Evolutionary conservation across 345 rosid species (phyloP).

Genomic region (Clausena lansium): DNA sequence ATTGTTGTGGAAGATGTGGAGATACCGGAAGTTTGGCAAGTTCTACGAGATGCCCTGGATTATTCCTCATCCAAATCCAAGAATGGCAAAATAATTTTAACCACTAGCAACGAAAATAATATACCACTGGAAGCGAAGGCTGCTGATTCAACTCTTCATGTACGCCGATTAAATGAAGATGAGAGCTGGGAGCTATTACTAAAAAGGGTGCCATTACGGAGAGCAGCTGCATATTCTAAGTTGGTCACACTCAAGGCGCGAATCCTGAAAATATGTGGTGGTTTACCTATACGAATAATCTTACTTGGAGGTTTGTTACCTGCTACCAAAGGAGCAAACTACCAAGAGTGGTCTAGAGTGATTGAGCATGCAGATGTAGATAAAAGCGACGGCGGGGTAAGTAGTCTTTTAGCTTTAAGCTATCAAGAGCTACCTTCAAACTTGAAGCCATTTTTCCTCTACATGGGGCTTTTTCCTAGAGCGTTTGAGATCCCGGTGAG

Average conservation of each 20-base stretch:
- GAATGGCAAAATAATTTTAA: not conserved
- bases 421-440: conserved; percentile 16
- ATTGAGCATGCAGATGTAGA: not conserved
- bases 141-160: not conserved
- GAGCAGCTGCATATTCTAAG: no score
- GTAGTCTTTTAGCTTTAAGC: conserved; percentile 9
- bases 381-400: no score
- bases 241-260: not conserved
- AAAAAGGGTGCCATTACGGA: not conserved
- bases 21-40: not conserved
- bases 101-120: not conserved
- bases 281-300: not conserved
- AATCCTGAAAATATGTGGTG: not conserved
- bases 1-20: conserved; percentile 11
- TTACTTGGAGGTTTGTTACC: not conserved
- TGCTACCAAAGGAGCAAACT: not conserved
- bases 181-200: not conserved
- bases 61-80: not conserved
- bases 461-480: conserved; percentile 34
- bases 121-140: not conserved
- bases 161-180: not conserved
- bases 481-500: conserved; percentile 33
- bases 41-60: not conserved
- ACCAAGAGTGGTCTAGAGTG: not conserved
- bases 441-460: conserved; percentile 33